Conservation (phyloP, 148 eudicot species). For the Silene latifolia region DNA sequence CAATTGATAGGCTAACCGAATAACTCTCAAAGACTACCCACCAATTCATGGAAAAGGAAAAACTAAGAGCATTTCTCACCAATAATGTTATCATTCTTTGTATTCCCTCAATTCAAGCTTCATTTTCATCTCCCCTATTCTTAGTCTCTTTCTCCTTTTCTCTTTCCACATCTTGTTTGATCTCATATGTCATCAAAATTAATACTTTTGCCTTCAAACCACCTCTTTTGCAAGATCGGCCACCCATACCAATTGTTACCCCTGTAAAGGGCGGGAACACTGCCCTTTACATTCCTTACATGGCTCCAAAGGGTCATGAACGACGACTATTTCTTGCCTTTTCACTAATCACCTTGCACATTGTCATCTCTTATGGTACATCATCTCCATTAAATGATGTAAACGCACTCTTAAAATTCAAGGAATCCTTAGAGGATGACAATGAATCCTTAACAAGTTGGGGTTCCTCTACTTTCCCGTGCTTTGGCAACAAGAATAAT, state of each 20-base stretch:
- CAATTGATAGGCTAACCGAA: slow-evolving; percentile 10
- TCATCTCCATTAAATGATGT: slow-evolving; percentile 6
- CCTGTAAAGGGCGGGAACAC: slow-evolving; percentile 40
- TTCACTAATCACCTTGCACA: not conserved
- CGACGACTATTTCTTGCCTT: not conserved
- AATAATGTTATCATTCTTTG: not conserved
- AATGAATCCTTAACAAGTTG: slow-evolving; percentile 19
- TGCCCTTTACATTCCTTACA: slow-evolving; percentile 37
- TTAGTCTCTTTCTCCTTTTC: not conserved
- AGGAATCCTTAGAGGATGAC: slow-evolving; percentile 21
- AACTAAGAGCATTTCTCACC: slow-evolving; percentile 2
- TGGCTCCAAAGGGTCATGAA: slow-evolving; percentile 13
- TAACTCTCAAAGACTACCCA: not conserved
- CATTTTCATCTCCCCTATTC: not conserved
- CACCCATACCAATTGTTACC: slow-evolving; percentile 9
- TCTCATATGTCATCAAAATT: slow-evolving; percentile 15
- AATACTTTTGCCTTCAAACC: slow-evolving; percentile 17
- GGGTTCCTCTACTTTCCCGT: slow-evolving; percentile 21
- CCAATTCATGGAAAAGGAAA: not conserved
- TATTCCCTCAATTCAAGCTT: not conserved
- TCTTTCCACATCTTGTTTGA: slow-evolving; percentile 1
- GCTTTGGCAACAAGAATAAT: slow-evolving; percentile 21
- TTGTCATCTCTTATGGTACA: slow-evolving; percentile 9
- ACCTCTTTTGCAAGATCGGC: slow-evolving; percentile 18
- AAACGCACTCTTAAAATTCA: slow-evolving; percentile 22